Base-by-base conservation (phyloP, 164 flowering plant species). In the Houttuynia cordata region DNA sequence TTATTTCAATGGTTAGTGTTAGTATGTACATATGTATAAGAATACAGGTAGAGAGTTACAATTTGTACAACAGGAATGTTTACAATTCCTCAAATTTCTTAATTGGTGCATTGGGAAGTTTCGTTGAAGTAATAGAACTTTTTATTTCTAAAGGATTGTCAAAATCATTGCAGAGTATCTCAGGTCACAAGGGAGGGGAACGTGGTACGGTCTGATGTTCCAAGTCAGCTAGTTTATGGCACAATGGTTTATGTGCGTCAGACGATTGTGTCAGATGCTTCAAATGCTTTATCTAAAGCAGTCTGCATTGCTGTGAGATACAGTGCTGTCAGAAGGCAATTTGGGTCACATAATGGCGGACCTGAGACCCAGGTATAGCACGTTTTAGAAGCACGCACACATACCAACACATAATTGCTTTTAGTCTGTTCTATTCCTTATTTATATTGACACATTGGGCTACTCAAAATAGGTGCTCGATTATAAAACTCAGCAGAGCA, bases 201-300 rank as follows among this genome's bases (percentile, higher is more conserved):
- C 69, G 75, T 52, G 74, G 56, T 74, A 70, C 80, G 76, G 61
- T 91, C 97, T 17, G 72, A 91, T 74, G 94, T 94, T 52, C 99
- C 99, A 0, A 69, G 91, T 51, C 99, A 94, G 74, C 77, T 94
- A 15, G 64, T 88, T 64, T 94, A 94, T 74, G 97, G 96, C 34
- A 88, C 99, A 23, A 94, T 94, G 99, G 99, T 94, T 17, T 88
- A 62, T 77, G 97, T 88, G 40, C 81, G 99, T 25, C 85, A 94
- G 67, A 68, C 82, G 10, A 91, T 94, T 72, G 99, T 94, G 30
- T 37, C 76, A 49, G 93, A 85, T 83, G 99, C 99, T 59, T 91
- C 99, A 15, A 10, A 22, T 76, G 93, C 95, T 62, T 75, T 94
- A 64, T 94, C 99, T 63, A 71, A 83, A 63, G 99, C 96, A 55